A percentile compares a stretch with the other conserved stretches of the same genome.
These are phyloP conservation scores for Trichophyton rubrum DNA, from an alignment of 2,329 filamentous ascomycete species.

Conservation along the genomic window DNA sequence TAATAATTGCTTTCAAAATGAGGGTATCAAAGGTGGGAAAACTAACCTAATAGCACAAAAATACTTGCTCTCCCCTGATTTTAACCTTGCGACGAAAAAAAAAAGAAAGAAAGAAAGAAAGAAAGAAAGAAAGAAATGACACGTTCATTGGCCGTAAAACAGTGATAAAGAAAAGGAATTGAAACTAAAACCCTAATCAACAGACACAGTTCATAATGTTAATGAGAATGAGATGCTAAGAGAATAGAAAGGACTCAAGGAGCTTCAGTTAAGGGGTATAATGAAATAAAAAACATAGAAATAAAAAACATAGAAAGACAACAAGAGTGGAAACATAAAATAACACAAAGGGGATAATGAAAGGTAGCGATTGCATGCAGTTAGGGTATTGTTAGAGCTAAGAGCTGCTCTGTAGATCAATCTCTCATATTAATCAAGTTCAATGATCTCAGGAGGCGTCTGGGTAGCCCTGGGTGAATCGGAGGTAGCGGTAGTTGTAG, in stretches of 20 bases:
- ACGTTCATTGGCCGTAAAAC: not conserved
- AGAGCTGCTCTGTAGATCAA: not conserved
- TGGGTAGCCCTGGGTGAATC: not conserved
- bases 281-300: not conserved
- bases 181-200: not conserved
- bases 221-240: not conserved
- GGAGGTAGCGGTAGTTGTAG: not conserved
- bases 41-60: not conserved
- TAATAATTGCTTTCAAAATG: not conserved
- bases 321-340: not conserved
- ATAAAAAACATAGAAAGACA: too few species aligned
- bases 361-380: not conserved
- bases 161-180: not conserved
- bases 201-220: not conserved
- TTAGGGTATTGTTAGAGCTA: not conserved
- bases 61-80: not conserved
- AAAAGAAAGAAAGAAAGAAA: not conserved
- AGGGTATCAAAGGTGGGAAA: not conserved
- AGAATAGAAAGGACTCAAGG: not conserved
- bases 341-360: not conserved
- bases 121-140: not conserved
- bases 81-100: not conserved
- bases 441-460: constrained; percentile 11
- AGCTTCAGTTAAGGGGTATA: not conserved
- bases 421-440: constrained; percentile 10